A percentile compares a stretch with the other conserved stretches of the same genome.
Conservation (phyloP, 129 eudicot species). For the Flaveria bidentis region DNA sequence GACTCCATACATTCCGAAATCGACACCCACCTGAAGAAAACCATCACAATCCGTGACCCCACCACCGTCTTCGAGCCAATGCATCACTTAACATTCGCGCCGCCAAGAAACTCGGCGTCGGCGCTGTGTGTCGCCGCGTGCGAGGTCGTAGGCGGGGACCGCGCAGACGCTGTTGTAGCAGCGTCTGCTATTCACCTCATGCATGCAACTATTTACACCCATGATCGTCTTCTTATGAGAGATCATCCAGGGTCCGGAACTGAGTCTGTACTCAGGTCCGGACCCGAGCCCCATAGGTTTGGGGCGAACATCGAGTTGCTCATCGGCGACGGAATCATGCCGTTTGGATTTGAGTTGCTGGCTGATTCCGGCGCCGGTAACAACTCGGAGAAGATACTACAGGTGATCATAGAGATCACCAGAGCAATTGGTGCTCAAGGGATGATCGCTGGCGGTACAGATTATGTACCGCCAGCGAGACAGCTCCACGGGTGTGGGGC, state of each 20-base stretch:
- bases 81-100: slow-evolving; percentile 60
- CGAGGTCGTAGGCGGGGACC: slow-evolving; percentile 61
- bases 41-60: slow-evolving; percentile 48
- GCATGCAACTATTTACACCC: slow-evolving; percentile 54
- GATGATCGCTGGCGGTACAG: slow-evolving; percentile 31
- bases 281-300: slow-evolving; percentile 24
- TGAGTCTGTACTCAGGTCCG: slow-evolving; percentile 15
- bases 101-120: slow-evolving; percentile 55
- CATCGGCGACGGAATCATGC: slow-evolving; percentile 55
- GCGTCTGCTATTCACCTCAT: slow-evolving; percentile 72
- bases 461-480: slow-evolving; percentile 25
- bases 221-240: slow-evolving; percentile 37
- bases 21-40: slow-evolving; percentile 48
- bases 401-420: slow-evolving; percentile 52
- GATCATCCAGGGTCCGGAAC: slow-evolving; percentile 12
- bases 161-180: slow-evolving; percentile 50
- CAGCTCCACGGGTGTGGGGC: slow-evolving; percentile 60
- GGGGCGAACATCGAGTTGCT: slow-evolving; percentile 58
- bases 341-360: slow-evolving; percentile 63
- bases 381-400: slow-evolving; percentile 35
- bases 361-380: slow-evolving; percentile 28
- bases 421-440: slow-evolving; percentile 50
- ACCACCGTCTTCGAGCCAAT: slow-evolving; percentile 59
- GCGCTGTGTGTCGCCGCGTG: slow-evolving; percentile 69
- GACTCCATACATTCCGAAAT: slow-evolving; percentile 47